Evolutionary conservation across 805 yeast genomes (phyloP).

Genomic region (Barnettozyma botsteinii): DNA sequence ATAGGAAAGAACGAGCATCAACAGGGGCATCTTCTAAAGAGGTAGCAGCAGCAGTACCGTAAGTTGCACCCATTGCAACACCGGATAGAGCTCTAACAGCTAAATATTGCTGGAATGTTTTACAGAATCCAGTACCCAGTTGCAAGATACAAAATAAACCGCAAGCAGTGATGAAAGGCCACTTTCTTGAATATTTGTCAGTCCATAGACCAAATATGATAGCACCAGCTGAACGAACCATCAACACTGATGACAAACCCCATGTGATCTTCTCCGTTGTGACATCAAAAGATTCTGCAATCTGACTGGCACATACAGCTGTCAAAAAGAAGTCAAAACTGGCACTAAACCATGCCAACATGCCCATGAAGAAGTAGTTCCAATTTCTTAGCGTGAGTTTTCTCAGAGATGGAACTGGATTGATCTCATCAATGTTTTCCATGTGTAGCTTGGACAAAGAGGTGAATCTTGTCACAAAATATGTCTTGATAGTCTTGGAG

Average conservation of each 20-base stretch:
- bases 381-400: constrained; percentile 37
- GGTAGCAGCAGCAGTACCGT: constrained; percentile 39
- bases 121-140: constrained; percentile 59
- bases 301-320: constrained; percentile 44
- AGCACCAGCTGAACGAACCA: constrained; percentile 71
- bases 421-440: constrained; percentile 24
- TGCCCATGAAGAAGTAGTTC: constrained; percentile 52
- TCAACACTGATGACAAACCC: constrained; percentile 70
- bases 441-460: constrained; percentile 18
- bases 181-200: constrained; percentile 60
- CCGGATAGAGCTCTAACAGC: constrained; percentile 62
- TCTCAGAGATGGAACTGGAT: constrained; percentile 37
- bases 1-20: constrained; percentile 54
- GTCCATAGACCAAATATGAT: constrained; percentile 56
- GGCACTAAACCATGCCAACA: constrained; percentile 63
- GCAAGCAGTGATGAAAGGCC: constrained; percentile 56
- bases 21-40: constrained; percentile 59
- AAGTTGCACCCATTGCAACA: constrained; percentile 46
- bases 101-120: constrained; percentile 50
- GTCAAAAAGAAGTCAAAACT: constrained; percentile 60
- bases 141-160: constrained; percentile 48
- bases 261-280: constrained; percentile 52
- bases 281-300: constrained; percentile 46
- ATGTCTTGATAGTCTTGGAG: constrained; percentile 5
- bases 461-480: constrained; percentile 16